Evolutionary conservation across 164 flowering plant genomes (phyloP).

Genomic region (Chimonanthus praecox): DNA sequence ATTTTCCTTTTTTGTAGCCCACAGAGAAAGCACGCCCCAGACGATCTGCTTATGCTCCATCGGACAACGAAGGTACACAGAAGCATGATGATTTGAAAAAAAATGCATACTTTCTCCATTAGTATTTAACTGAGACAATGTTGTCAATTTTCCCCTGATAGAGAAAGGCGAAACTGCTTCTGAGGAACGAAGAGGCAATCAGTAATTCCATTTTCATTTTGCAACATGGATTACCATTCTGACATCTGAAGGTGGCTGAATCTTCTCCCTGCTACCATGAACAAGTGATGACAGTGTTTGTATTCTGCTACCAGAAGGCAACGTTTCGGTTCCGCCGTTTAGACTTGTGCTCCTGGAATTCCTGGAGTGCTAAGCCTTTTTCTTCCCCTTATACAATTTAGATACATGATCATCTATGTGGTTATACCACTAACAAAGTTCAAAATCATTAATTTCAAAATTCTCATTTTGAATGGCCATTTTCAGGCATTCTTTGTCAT

Average conservation of each 20-base stretch:
- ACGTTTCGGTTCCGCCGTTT: neutral
- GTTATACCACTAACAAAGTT: neutral
- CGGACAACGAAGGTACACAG: neutral
- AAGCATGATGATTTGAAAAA: neutral
- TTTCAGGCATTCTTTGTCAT: too few species aligned
- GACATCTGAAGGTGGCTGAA: neutral
- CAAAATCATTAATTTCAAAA: neutral
- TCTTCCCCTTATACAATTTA: neutral
- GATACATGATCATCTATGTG: neutral
- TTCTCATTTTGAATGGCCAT: too few species aligned
- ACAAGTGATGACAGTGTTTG: neutral
- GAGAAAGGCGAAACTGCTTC: neutral
- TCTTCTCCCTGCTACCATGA: neutral
- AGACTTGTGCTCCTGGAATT: neutral
- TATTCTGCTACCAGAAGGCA: neutral
- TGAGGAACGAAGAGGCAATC: neutral
- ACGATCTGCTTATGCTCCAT: neutral
- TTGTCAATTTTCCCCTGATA: neutral
- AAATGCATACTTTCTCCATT: neutral
- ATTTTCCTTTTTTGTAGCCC: neutral
- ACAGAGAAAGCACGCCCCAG: neutral
- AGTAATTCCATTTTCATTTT: neutral
- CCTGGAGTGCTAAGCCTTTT: neutral
- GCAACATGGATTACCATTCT: neutral
- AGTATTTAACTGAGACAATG: neutral